Evolutionary conservation across 371 early-diverging fungal genomes (phyloP), one percentile per base, ranked within the genome.

Genomic region (Choanephora cucurbitarum): DNA sequence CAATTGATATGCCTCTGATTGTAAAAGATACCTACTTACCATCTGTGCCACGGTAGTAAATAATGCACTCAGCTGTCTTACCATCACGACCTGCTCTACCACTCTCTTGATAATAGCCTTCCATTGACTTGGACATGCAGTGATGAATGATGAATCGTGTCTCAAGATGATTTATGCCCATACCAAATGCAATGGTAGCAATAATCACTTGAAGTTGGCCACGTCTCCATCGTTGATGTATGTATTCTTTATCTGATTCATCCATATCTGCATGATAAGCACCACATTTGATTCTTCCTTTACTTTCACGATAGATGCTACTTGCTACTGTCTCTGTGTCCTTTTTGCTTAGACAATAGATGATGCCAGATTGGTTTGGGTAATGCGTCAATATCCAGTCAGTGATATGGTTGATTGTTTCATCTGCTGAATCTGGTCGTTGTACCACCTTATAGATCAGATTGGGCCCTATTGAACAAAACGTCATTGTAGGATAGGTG

Each of bases 91-190:
- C 97, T 21, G 95, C 97, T 47, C 97, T 79, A 1, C 97, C 97
- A 14, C 91, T 90, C 67, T 96, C 97, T 75, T 96, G 95, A 60
- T 96, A 96, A 75, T 94, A 95, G 37, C 90, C 90, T 70, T 96
- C 96, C 17, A 94, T 57, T 0, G 87, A 84, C 69, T 93, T 91
- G 4, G 96, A 91, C 58, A 94, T 77, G 5, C 89, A 84, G 48
- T 86, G 86, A 60, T 96, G 96, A 24, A 92, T 85, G 11, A 96
- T 91, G 66, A 91, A 95, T 28, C 94, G 79, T 5, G 94, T 94
- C 49, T 90, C 79, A 11, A 88, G 83, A 67, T 91, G 85, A 64
- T 95, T 91, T 65, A 96, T 94, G 18, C 95, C 95, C 84, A 95
- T 89, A 13, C 92, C 91, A 70, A 92, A 92, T 0, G 93, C 92